Base-by-base conservation (phyloP, 345 rosid genomes). In the Pseudoturritis turrita region DNA sequence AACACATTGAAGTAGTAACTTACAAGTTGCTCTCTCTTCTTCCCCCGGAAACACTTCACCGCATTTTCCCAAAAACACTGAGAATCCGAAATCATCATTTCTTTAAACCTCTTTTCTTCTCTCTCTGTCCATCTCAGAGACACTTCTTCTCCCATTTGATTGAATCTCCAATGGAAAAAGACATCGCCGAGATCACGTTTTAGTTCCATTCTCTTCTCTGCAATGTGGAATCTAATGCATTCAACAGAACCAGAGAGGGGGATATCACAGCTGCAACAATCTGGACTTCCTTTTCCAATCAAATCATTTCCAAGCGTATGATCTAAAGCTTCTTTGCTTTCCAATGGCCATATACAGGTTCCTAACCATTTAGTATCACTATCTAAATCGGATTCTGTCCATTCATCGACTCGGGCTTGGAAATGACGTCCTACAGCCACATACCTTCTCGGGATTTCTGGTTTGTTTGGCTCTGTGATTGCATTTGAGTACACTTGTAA, bases 61-160 rank as follows among this genome's bases (percentile, higher is more conserved):
- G 86, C 74, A 22, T 77, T 74, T n/a, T 70, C 65, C 89, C 90
- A 83, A 31, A 88, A 85, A 44, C 10, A 1, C 28, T 31, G 19
- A 44, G 78, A 59, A 59, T 56, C 69, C 37, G 80, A 73, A 7
- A 28, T 77, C 17, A 83, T 77, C 78, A 78, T 71, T 12, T 70
- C 39, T 70, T 81, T 84, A 29, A 90, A 90, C 78, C 40, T 80
- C 52, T 84, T 77, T 70, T 83, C 86, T 62, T 85, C 88, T 63
- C 78, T 80, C n/a, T 54, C 66, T 6, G 82, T 81, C 97, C 96
- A 86, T 66, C 76, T 68, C 26, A 79, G 74, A 15, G 82, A 80
- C 39, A 87, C 89, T 74, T 92, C 96, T 82, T 88, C 96, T 3
- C 98, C 97, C 97, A 90, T 90, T 39, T 51, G 70, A 63, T 86